Percentiles rank a stretch among this genome's conserved stretches.
Evolutionary conservation across 352 stramenopile genomes (phyloP).

Genomic region (Phytopythium oedochilum): DNA sequence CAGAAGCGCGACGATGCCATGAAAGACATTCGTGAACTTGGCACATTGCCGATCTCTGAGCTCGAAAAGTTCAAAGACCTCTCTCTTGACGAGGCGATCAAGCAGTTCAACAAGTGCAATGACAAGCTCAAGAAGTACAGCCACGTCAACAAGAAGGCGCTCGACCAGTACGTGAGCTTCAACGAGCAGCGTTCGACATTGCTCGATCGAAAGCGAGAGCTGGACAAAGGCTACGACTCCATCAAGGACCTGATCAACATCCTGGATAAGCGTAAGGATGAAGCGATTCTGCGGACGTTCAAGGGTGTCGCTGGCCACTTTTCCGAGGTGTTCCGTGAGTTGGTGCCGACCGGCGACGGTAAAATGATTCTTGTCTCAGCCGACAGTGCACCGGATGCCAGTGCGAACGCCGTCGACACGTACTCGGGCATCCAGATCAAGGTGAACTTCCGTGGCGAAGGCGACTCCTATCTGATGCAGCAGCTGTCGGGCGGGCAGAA

Average conservation of each 20-base stretch:
- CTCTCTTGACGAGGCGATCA: conserved; percentile 90
- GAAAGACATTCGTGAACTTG: conserved; percentile 96
- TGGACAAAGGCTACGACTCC: conserved; percentile 92
- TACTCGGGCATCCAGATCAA: conserved; percentile 98
- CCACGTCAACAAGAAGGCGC: conserved; percentile 99
- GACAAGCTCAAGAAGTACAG: conserved; percentile 97
- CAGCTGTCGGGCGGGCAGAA: conserved; percentile 99
- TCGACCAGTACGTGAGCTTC: conserved; percentile 99
- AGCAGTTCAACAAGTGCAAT: conserved; percentile 92
- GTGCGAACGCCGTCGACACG: conserved; percentile 65
- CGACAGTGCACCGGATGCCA: conserved; percentile 32
- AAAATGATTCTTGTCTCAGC: conserved; percentile 96
- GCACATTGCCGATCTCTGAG: conserved; percentile 93
- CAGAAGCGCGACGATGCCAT: conserved; percentile 93
- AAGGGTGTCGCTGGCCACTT: conserved; percentile 98
- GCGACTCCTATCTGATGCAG: conserved; percentile 97
- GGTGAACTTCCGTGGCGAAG: conserved; percentile 95
- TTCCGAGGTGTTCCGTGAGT: conserved; percentile 96
- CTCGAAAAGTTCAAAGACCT: conserved; percentile 90
- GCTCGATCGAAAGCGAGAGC: conserved; percentile 93
- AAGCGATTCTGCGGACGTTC: conserved; percentile 99
- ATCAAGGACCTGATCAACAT: conserved; percentile 88
- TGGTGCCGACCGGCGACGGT: conserved; percentile 96
- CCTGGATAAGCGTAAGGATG: conserved; percentile 96
- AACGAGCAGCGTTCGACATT: conserved; percentile 90